phyloP scores from a whole-genome alignment of 306 rosid species.

The Styphnolobium japonicum region DNA sequence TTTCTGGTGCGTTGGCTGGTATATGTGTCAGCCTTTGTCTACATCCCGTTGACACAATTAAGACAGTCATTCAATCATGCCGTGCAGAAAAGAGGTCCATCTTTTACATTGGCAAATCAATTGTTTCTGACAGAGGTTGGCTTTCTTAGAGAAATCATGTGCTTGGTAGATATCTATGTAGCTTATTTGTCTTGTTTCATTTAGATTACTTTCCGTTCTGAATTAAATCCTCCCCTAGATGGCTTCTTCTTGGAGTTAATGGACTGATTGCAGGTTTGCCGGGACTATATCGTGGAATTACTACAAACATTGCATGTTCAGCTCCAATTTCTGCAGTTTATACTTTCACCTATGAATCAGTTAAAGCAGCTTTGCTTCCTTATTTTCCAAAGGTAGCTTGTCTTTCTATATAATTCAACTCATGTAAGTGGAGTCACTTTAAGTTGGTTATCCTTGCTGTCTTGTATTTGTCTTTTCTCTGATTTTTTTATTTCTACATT shows the following conservation, averaged over 20 bases:
- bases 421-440: conserved; percentile 7
- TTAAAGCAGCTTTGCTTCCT: conserved; percentile 87
- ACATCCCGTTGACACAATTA: conserved; percentile 92
- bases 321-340: conserved; percentile 97
- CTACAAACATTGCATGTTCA: conserved; percentile 78
- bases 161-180: conserved; percentile 3
- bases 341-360: conserved; percentile 88
- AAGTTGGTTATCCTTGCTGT: not conserved
- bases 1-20: conserved; percentile 97
- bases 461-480: conserved; percentile 2
- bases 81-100: conserved; percentile 67
- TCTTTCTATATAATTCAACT: conserved; percentile 22
- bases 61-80: conserved; percentile 86
- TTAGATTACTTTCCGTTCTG: conserved; percentile 13
- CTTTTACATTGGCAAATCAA: conserved; percentile 71
- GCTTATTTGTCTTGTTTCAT: conserved; percentile 11
- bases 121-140: conserved; percentile 91
- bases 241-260: conserved; percentile 19
- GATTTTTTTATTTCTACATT: conserved; percentile 2
- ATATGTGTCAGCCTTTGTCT: conserved; percentile 86
- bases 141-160: conserved; percentile 8
- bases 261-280: conserved; percentile 65
- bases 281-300: conserved; percentile 93
- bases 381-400: conserved; percentile 63
- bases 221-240: conserved; percentile 11